Evolutionary conservation across 2,329 filamentous ascomycete species (phyloP).

Genomic region (Calonectria naviculata): DNA sequence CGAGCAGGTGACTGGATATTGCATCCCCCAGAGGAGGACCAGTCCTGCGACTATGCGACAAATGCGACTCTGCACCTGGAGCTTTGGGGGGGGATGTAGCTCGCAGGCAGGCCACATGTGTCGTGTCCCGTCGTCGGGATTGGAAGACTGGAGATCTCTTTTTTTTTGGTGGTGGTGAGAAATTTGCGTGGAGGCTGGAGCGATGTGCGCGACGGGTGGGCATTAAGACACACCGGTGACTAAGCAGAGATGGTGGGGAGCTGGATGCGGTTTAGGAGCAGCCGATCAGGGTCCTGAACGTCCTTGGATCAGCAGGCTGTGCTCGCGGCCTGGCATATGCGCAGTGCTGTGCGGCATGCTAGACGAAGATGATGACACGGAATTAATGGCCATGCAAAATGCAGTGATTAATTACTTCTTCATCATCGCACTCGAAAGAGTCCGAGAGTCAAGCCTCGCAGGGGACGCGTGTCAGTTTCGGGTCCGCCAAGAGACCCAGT

Average conservation of each 20-base stretch:
- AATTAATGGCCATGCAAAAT: neutral
- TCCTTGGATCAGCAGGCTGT: constrained; percentile 5
- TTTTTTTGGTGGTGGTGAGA: neutral
- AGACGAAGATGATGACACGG: neutral
- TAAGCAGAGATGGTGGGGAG: neutral
- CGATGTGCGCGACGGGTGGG: neutral
- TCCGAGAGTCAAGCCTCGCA: neutral
- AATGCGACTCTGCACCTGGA: neutral
- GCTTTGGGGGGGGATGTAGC: neutral
- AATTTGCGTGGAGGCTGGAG: neutral
- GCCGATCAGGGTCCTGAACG: constrained; percentile 6
- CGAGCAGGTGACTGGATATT: neutral
- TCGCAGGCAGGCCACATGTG: neutral
- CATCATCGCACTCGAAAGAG: neutral
- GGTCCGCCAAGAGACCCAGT: neutral
- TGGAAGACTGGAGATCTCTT: neutral
- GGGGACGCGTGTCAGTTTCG: neutral
- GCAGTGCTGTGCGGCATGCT: neutral
- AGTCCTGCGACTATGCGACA: neutral
- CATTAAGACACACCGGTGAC: neutral
- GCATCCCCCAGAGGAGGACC: neutral
- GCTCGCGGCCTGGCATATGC: neutral
- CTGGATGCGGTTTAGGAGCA: neutral
- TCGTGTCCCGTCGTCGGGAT: neutral
- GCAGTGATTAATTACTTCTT: too few relatives aligned